A percentile compares a stretch with the other conserved stretches of the same genome.
Conservation (phyloP, 192 early-diverging fungal genomes). For the Phlyctochytrium planicorne region DNA sequence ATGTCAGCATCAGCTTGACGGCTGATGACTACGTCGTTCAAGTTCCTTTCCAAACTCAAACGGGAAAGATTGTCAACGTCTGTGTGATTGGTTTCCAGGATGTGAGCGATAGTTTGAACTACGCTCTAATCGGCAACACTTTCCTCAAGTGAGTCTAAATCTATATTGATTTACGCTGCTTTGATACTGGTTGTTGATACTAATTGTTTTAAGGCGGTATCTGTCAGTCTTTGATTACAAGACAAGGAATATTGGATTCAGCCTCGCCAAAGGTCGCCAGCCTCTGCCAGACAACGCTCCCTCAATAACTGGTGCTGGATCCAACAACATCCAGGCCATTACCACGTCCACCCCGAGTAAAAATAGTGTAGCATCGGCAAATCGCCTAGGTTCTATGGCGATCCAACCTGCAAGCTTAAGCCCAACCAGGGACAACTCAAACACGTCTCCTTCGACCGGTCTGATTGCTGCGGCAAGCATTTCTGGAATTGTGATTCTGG, state of each 20-base stretch:
- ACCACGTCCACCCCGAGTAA: too few relatives aligned
- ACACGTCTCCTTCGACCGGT: too few relatives aligned
- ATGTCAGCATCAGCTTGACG: constrained; percentile 10
- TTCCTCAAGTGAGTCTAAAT: constrained; percentile 15
- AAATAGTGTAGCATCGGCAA: too few relatives aligned
- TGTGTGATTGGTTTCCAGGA: constrained; percentile 6
- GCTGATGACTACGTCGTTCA: constrained; percentile 17
- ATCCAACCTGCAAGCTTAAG: too few relatives aligned
- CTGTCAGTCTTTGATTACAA: constrained; percentile 20
- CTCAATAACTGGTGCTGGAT: not conserved
- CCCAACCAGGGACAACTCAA: too few relatives aligned
- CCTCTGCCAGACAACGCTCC: not conserved
- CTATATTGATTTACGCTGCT: too few relatives aligned
- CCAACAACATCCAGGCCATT: too few relatives aligned
- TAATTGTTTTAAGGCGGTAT: constrained; percentile 10
- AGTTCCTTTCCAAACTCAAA: not conserved
- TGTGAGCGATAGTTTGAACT: not conserved
- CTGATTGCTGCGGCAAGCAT: too few relatives aligned
- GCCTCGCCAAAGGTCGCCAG: constrained; percentile 13
- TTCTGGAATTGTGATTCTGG: too few relatives aligned
- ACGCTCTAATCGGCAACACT: constrained; percentile 15
- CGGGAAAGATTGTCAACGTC: not conserved
- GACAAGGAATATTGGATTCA: constrained; percentile 21
- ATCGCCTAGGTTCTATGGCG: too few relatives aligned
- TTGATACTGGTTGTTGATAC: too few relatives aligned